A percentile compares a stretch with the other conserved stretches of the same genome.
Conservation (phyloP, 805 yeast species). For the Wickerhamiella vanderwaltii region DNA sequence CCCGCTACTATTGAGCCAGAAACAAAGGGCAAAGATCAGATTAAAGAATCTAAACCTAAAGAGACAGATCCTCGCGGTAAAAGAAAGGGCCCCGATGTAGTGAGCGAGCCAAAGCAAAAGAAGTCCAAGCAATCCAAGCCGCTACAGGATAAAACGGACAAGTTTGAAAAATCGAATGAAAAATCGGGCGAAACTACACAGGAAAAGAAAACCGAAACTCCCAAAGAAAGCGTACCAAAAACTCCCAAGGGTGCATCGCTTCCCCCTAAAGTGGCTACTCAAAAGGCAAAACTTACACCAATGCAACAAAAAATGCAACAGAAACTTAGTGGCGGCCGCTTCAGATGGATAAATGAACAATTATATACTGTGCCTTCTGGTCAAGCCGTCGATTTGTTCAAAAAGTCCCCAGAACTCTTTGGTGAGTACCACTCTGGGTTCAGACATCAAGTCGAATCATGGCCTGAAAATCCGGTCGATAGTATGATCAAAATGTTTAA, state of each 20-base stretch:
- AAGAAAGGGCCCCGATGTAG: neutral
- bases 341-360: slow-evolving; percentile 97
- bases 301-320: slow-evolving; percentile 92
- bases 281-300: slow-evolving; percentile 44
- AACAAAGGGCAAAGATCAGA: neutral
- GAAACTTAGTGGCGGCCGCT: slow-evolving; percentile 85
- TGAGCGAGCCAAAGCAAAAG: neutral
- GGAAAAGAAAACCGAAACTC: neutral
- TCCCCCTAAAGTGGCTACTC: neutral
- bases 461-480: slow-evolving; percentile 99
- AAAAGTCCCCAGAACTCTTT: slow-evolving; percentile 74
- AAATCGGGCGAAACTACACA: neutral
- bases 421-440: slow-evolving; percentile 95
- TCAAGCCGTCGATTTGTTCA: slow-evolving; percentile 58
- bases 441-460: slow-evolving; percentile 82
- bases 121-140: neutral
- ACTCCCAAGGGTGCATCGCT: neutral
- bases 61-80: no score
- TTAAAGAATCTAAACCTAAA: neutral
- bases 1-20: neutral
- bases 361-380: slow-evolving; percentile 77
- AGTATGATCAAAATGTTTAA: slow-evolving; percentile 65
- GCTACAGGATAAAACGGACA: neutral
- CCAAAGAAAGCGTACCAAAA: neutral
- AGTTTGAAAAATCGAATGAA: neutral